Conservation (phyloP, 2,329 filamentous ascomycete genomes). For the Fusarium ramigenum region DNA sequence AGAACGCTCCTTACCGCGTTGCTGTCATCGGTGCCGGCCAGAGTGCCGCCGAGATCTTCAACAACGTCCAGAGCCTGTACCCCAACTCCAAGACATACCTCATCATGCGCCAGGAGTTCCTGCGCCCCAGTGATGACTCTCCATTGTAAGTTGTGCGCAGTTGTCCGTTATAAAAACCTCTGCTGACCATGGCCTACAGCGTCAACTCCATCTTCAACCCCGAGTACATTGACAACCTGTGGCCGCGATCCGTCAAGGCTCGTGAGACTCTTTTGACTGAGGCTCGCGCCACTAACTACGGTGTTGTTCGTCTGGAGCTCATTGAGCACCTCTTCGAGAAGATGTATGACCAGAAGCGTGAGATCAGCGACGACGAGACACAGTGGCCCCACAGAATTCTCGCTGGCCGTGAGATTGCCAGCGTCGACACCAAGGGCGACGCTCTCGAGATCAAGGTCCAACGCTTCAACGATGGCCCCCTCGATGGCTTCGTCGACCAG, state of each 20-base stretch:
- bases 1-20: constrained; percentile 71
- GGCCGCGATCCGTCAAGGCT: constrained; percentile 69
- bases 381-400: constrained; percentile 87
- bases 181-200: constrained; percentile 57
- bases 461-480: constrained; percentile 51
- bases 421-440: constrained; percentile 63
- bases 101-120: constrained; percentile 82
- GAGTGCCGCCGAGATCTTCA: constrained; percentile 94
- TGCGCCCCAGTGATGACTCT: constrained; percentile 93
- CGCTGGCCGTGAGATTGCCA: constrained; percentile 71
- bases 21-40: constrained; percentile 91
- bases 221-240: constrained; percentile 80
- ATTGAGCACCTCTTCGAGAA: constrained; percentile 89
- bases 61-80: constrained; percentile 83
- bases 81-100: constrained; percentile 82
- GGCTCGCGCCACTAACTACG: constrained; percentile 91
- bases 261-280: constrained; percentile 70
- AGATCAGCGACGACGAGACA: constrained; percentile 71
- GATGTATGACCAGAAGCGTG: constrained; percentile 85
- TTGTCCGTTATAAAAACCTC: not conserved
- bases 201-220: constrained; percentile 98
- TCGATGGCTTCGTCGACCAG: constrained; percentile 52
- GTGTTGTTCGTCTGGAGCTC: constrained; percentile 89
- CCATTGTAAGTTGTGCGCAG: constrained; percentile 75
- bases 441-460: constrained; percentile 69